Evolutionary conservation across 108 stramenopile genomes (phyloP), one percentile per base, ranked within the genome.

Genomic region (Skeletonema menzelii): DNA sequence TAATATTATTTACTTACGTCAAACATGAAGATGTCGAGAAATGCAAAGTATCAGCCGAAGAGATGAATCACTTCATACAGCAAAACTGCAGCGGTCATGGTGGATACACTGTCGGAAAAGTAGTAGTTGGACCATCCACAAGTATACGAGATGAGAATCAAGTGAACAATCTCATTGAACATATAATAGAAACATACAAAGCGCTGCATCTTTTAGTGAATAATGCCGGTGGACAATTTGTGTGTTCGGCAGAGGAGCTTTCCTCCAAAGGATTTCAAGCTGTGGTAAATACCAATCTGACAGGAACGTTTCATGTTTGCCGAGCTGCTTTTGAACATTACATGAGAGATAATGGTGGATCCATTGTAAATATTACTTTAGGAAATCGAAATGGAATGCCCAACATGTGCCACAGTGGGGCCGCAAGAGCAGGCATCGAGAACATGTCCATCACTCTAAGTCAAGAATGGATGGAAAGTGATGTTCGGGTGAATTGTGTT

Each of bases 301-400:
- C 75, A 5, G 93, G 93, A 0, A 95, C 93, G 15, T 95, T 95
- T 69, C 75, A 89, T 28, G 75, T 90, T 44, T 92, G 91, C 61
- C 84, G 87, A 22, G 85, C 88, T 27, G 91, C 90, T 0, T 92
- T 77, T 77, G 83, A 82, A 8, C 87, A 91, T 38, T 95, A 85
- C 70, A 95, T 95, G 94, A 53, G 77, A 65, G 88, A 90, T 37
- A 47, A 92, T 64, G 91, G 92, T 12, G 78, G 90, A 1, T 84
- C 86, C 49, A 93, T 96, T 59, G 92, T 92, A 15, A 96, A 93
- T 64, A 93, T 93, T 26, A 96, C 91, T 2, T 76, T 96, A 27
- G 92, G 90, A 14, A 96, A 92, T 73, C 75, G 86, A 7, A 96
- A 96, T 69, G 95, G 95, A 10, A 89, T 91, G 86, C 91, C 92